Base-by-base conservation (phyloP, 225 moss, liverwort and hornwort genomes). In the Straminergon stramineum region DNA sequence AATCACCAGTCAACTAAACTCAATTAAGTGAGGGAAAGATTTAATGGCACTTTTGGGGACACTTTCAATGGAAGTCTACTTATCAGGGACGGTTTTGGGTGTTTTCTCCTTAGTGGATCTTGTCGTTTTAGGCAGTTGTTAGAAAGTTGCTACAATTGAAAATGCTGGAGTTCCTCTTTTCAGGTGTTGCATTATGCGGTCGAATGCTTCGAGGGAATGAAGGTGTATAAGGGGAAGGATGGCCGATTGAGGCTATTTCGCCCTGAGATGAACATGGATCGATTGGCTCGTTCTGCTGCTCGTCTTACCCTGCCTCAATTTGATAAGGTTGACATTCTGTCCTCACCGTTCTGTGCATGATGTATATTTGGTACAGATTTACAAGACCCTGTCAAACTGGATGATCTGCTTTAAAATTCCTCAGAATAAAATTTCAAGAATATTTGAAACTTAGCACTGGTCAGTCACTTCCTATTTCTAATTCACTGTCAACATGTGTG, bases 151-250 rank as follows among this genome's bases (percentile, higher is more conserved):
- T 85, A 26, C 31, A 89, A 64, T 58, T 86, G 53, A 76, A 68
- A 67, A 66, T 35, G 53, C 68, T 81, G 85, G 39, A 63, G 56
- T 85, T 89, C 65, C 51, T 71, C 60, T 57, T 64, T 88, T 85
- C 88, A 97, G 97, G 97, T 97, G 75, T 91, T 97, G 85, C 97
- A 97, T 84, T 97, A 97, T 87, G 97, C 94, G 66, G 89, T 96
- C 28, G 94, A 92, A 87, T 96, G 97, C 90, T 97, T 97, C 45
- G 96, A 97, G 89, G 97, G 97, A 73, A 97, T 97, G 97, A 97
- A 97, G 90, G 97, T 94, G 34, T 97, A 95, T 32, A 97, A 95
- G 88, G 92, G 91, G 48, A 96, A 94, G 87, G 96, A 97, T 88
- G 96, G 95, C 35, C 91, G 84, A 53, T 90, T 97, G 79, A 91